Conservation (phyloP, 345 rosid genomes). For the Populus davidiana region DNA sequence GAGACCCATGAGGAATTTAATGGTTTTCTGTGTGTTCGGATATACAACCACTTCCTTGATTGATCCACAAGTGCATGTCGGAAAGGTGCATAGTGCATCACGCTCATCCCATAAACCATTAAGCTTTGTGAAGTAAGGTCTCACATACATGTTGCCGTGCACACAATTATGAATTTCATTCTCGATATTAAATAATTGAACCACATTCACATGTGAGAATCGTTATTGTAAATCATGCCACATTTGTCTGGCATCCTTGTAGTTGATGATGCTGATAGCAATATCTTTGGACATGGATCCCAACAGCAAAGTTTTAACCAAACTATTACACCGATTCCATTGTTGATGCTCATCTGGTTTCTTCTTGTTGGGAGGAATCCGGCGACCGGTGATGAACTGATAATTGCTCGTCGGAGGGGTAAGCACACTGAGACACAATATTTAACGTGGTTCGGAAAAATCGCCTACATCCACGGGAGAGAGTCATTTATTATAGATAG, state of each 20-base stretch:
- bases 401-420: no score
- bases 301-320: neutral
- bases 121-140: neutral
- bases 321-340: neutral
- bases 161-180: neutral
- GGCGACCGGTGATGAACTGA: no score
- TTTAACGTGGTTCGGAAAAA: no score
- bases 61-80: neutral
- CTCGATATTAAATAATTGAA: slow-evolving; percentile 1
- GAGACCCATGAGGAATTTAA: neutral
- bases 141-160: neutral
- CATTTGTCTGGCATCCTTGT: neutral
- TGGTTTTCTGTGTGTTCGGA: neutral
- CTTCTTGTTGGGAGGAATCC: no score
- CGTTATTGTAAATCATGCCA: neutral
- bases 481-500: no score
- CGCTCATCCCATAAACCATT: no score
- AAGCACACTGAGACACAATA: no score
- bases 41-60: neutral
- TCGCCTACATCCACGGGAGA: no score
- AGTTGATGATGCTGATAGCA: neutral
- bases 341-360: neutral
- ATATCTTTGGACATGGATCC: neutral
- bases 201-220: no score
- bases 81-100: neutral